Conservation (phyloP, 192 early-diverging fungal species). For the Gamsiella multidivaricata region DNA sequence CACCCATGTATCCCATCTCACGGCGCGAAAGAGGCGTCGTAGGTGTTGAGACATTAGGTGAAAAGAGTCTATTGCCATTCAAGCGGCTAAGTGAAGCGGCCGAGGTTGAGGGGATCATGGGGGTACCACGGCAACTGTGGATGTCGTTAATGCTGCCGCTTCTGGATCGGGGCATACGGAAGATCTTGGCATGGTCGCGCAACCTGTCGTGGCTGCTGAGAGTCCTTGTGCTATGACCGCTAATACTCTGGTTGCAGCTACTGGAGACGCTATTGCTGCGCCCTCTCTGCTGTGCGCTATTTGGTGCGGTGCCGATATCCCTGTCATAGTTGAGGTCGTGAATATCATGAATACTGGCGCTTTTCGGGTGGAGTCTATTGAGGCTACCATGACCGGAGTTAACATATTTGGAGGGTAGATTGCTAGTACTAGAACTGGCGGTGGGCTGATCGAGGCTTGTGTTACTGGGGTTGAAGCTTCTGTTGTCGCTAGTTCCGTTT, state of each 20-base stretch:
- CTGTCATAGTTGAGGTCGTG: neutral
- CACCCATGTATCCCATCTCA: constrained; percentile 38
- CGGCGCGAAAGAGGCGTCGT: constrained; percentile 23
- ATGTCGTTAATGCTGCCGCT: constrained; percentile 13
- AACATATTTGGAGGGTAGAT: too few relatives aligned
- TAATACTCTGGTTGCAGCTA: neutral
- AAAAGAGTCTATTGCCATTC: constrained; percentile 1
- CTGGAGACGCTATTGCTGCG: neutral
- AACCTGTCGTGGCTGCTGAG: constrained; percentile 1
- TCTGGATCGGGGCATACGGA: constrained; percentile 7
- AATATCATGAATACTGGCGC: neutral
- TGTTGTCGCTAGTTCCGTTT: neutral
- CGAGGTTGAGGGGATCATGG: neutral
- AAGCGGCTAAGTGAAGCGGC: too few relatives aligned
- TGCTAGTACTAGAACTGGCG: too few relatives aligned
- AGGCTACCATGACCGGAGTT: neutral
- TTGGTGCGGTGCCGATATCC: neutral
- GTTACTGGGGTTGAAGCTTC: neutral
- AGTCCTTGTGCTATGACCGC: too few relatives aligned
- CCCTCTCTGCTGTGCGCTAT: too few relatives aligned
- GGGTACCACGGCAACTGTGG: constrained; percentile 19
- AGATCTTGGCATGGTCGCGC: constrained; percentile 42
- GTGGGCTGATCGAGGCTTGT: too few relatives aligned
- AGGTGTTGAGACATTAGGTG: constrained; percentile 9
- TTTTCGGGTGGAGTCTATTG: neutral